phyloP scores from a whole-genome alignment of 495 filamentous ascomycete species.

The Neurospora sp. region DNA sequence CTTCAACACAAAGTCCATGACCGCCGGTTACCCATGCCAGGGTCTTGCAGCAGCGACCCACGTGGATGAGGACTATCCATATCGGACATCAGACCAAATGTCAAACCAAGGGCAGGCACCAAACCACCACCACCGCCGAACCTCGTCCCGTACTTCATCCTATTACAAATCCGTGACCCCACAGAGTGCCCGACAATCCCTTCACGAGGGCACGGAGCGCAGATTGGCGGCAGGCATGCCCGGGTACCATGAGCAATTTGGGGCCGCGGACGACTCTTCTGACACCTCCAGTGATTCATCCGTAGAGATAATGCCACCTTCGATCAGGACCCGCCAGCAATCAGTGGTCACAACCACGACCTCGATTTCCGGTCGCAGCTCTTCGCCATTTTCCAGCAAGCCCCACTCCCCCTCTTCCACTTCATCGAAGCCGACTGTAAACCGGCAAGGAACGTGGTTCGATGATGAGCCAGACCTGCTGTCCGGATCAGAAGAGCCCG shows the following conservation, averaged over 20 bases:
- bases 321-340: slow-evolving; percentile 20
- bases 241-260: not conserved
- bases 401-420: slow-evolving; percentile 8
- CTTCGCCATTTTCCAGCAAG: slow-evolving; percentile 17
- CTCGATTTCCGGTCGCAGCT: slow-evolving; percentile 22
- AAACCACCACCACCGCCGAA: not conserved
- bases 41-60: slow-evolving; percentile 15
- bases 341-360: slow-evolving; percentile 28
- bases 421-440: slow-evolving; percentile 5
- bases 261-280: not conserved
- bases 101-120: not conserved
- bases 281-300: slow-evolving; percentile 22
- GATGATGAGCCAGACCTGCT: slow-evolving; percentile 20
- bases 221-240: not conserved
- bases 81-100: slow-evolving; percentile 1
- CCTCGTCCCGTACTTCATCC: not conserved
- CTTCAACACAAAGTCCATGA: slow-evolving; percentile 32
- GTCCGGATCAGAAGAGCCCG: not conserved
- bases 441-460: slow-evolving; percentile 22
- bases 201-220: not conserved
- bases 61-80: slow-evolving; percentile 11
- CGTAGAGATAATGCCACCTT: slow-evolving; percentile 13
- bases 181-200: not conserved
- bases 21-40: slow-evolving; percentile 28
- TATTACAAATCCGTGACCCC: not conserved